phyloP scores from a whole-genome alignment of 176 grass and related monocot genomes.

The Triticum monococcum region DNA sequence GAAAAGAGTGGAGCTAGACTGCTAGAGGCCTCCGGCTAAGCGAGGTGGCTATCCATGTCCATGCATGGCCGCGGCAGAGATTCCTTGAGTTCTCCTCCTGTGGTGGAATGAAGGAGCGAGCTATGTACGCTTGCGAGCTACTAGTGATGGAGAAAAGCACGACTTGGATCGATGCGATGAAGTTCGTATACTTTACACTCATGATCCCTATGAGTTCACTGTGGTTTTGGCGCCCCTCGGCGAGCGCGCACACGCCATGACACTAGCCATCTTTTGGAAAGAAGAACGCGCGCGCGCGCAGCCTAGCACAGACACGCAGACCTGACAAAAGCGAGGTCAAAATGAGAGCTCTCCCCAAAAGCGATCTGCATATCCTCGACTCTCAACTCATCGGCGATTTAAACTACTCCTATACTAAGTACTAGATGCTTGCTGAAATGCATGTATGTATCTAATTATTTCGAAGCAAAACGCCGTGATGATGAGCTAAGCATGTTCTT shows the following conservation, averaged over 20 bases:
- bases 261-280: conserved; percentile 42
- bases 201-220: conserved; percentile 67
- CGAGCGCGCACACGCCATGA: conserved; percentile 22
- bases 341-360: conserved; percentile 47
- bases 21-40: conserved; percentile 10
- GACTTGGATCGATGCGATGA: conserved; percentile 22
- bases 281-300: conserved; percentile 28
- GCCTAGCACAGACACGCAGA: conserved; percentile 13
- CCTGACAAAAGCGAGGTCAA: conserved; percentile 58
- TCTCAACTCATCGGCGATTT: conserved; percentile 5
- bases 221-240: conserved; percentile 44
- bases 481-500: conserved; percentile 25
- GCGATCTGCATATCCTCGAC: neutral
- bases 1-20: conserved; percentile 19
- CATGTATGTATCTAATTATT: conserved; percentile 8
- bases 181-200: conserved; percentile 47
- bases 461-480: neutral
- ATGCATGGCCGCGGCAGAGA: conserved; percentile 28
- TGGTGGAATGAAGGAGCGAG: neutral
- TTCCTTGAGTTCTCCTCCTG: conserved; percentile 37
- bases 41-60: conserved; percentile 1
- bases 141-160: conserved; percentile 5
- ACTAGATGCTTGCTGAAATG: conserved; percentile 25
- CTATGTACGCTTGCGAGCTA: neutral
- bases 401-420: neutral